Percentiles rank a stretch among this genome's conserved stretches.
These are phyloP conservation scores for Alternaria tenuissima DNA, from an alignment of 2,329 filamentous ascomycete genomes.

Conservation along the genomic window DNA sequence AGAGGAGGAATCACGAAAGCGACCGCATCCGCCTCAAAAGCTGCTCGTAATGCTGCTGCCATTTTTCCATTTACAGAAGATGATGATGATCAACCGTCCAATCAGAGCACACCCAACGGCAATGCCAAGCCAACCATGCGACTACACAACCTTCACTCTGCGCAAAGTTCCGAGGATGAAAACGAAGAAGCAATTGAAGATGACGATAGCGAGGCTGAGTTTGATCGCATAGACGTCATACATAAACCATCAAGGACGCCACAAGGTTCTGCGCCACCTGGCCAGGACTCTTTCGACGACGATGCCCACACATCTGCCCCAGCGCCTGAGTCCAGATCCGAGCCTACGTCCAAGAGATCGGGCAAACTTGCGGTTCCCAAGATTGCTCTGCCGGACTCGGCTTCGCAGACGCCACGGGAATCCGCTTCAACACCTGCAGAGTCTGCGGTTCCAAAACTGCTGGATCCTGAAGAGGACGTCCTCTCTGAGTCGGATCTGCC, in stretches of 20 bases:
- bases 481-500: slow-evolving; percentile 50
- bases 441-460: slow-evolving; percentile 28
- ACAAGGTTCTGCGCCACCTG: slow-evolving; percentile 30
- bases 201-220: slow-evolving; percentile 27
- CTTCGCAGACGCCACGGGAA: slow-evolving; percentile 39
- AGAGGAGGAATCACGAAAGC: slow-evolving; percentile 31
- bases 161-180: slow-evolving; percentile 27
- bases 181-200: slow-evolving; percentile 25
- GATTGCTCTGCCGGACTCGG: slow-evolving; percentile 30
- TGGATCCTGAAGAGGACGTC: slow-evolving; percentile 46
- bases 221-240: slow-evolving; percentile 20
- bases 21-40: slow-evolving; percentile 40
- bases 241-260: slow-evolving; percentile 24
- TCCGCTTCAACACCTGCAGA: slow-evolving; percentile 36
- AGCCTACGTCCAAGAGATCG: slow-evolving; percentile 14
- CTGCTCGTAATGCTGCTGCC: slow-evolving; percentile 43
- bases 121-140: slow-evolving; percentile 41
- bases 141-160: slow-evolving; percentile 26
- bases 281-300: slow-evolving; percentile 20
- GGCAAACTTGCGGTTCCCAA: slow-evolving; percentile 28
- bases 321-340: slow-evolving; percentile 16
- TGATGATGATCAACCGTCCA: slow-evolving; percentile 46
- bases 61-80: slow-evolving; percentile 46
- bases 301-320: slow-evolving; percentile 14
- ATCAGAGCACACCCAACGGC: slow-evolving; percentile 42